phyloP scores from a whole-genome alignment of 192 early-diverging fungal genomes.

The Rhizophagus clarus region DNA sequence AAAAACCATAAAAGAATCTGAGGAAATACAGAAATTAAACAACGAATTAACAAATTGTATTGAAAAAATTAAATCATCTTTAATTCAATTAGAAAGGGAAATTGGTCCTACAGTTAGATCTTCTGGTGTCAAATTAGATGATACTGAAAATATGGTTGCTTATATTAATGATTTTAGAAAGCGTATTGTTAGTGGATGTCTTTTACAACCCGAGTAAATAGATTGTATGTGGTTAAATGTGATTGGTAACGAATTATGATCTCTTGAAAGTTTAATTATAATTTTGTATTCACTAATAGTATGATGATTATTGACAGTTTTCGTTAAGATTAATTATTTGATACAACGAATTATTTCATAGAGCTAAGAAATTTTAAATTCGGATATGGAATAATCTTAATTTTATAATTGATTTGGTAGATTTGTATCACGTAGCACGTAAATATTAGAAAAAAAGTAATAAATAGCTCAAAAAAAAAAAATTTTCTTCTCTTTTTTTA shows the following conservation, averaged over 20 bases:
- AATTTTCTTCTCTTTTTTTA: no score
- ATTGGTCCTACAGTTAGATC: conserved; percentile 30
- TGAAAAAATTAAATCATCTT: conserved; percentile 9
- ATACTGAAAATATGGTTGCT: conserved; percentile 27
- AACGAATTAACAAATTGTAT: not conserved
- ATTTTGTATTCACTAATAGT: no score
- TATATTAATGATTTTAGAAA: conserved; percentile 27
- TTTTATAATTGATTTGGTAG: no score
- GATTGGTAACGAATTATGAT: not conserved
- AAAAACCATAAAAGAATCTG: not conserved
- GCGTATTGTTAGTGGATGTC: conserved; percentile 22
- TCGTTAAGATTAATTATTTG: no score
- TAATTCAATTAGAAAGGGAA: conserved; percentile 23
- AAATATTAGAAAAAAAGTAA: no score
- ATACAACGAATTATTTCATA: no score
- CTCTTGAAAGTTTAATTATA: no score
- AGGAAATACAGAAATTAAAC: not conserved
- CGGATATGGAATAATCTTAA: no score
- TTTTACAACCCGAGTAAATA: conserved; percentile 24
- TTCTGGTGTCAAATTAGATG: conserved; percentile 22
- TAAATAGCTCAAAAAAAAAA: no score
- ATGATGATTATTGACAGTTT: no score
- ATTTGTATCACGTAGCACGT: no score
- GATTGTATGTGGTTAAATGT: not conserved
- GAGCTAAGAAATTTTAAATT: no score